Evolutionary conservation across 768 basidiomycete species (phyloP), one percentile per base, ranked within the genome.

Genomic region (Pisolithus albus): DNA sequence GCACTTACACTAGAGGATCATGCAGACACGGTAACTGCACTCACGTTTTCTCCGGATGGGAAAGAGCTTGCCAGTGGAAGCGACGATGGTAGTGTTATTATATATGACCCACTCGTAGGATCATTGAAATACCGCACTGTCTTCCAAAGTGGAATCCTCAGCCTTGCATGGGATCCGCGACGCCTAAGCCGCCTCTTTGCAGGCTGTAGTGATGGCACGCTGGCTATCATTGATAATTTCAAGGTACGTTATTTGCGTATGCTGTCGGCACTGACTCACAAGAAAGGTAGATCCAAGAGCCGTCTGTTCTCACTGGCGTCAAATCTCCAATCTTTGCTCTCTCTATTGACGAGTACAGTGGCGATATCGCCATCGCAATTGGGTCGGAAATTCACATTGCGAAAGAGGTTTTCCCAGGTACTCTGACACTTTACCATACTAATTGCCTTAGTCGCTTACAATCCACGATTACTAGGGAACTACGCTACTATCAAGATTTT

Each of bases 341-440:
- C 8, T 36, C 46, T 15, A 37, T 47, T 13, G 51, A 52, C 16
- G 21, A 21, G 16, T 30, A 26, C 23, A 24, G 19, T 24, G 51
- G 38, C 18, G 21, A 39, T 24, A 28, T 52, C 21, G 32, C 38
- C 5, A 24, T 47, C 23, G 45, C 32, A n/a, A 32, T 52, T 26
- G 51, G 51, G 11, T 41, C 46, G 16, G 46, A 47, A 47, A 30
- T 47, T 19, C 51, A 52, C 28, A 21, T 52, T 8, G 51, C 39
- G 7, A 52, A 47, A 41, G 30, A 47, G 30, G 34, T 52, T 24
- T 46, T 32, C 10, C 46, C 38, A 19, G 23, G 51, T 46, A 16
- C 16, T 30, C 28, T 24, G 16, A 30, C 46, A 40, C 26, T n/a
- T 32, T 34, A 7, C 39, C 2, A 15, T 36, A 15, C 45, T 38